Evolutionary conservation across 2,329 filamentous ascomycete genomes (phyloP).

Genomic region (Epichloe festucae): DNA sequence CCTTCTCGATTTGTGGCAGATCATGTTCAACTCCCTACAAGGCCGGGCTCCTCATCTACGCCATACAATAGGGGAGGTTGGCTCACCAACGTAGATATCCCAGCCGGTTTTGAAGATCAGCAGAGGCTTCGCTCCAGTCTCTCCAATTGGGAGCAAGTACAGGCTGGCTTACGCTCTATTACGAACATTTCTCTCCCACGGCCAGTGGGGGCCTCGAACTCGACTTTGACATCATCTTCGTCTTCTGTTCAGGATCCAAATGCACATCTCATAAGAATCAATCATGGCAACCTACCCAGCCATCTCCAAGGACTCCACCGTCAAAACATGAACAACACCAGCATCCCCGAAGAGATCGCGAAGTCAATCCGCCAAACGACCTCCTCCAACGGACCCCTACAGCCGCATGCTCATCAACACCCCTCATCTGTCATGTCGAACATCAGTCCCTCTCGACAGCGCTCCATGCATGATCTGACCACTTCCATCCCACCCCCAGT

Average conservation of each 20-base stretch:
- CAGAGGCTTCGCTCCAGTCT: not conserved
- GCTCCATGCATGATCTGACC: constrained; percentile 3
- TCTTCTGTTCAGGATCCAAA: not conserved
- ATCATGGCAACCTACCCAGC: not conserved
- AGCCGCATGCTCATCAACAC: not conserved
- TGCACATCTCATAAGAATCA: not conserved
- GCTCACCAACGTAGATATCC: constrained; percentile 3
- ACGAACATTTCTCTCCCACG: not conserved
- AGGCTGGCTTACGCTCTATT: not conserved
- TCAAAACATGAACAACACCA: not conserved
- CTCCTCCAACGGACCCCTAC: not conserved
- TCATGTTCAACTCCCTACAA: not conserved
- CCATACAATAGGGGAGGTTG: not conserved
- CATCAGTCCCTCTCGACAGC: constrained; percentile 1
- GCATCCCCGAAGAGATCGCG: not conserved
- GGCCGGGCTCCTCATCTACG: not conserved
- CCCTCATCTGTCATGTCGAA: not conserved
- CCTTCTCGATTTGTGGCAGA: not conserved
- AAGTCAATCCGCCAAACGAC: not conserved
- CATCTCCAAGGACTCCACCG: not conserved
- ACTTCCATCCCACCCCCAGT: not conserved
- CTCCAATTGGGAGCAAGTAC: not conserved
- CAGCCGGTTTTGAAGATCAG: not conserved
- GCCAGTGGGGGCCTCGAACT: not conserved
- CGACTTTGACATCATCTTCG: not conserved